Evolutionary conservation across 208 protist species (phyloP).

Genomic region (Wallacemonas collosoma): DNA sequence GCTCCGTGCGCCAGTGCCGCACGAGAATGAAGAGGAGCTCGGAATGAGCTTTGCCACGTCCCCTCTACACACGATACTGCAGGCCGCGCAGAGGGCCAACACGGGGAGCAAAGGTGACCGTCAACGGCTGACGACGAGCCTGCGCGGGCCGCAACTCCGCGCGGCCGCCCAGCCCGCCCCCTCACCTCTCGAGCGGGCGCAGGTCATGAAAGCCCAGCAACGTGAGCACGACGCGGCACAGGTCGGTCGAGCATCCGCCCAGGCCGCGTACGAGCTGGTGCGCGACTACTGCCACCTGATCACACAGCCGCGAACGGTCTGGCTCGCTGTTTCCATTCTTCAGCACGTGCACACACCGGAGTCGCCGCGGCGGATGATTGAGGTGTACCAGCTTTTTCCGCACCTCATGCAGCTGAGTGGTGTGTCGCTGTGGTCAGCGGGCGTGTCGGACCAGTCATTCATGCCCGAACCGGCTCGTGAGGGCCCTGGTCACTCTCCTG

Average conservation of each 20-base stretch:
- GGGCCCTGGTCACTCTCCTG: no score
- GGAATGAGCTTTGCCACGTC: not conserved
- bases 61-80: not conserved
- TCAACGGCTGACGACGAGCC: conserved; percentile 37
- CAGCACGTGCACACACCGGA: conserved; percentile 11
- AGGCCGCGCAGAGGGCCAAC: not conserved
- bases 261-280: conserved; percentile 37
- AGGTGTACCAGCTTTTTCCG: conserved; percentile 9
- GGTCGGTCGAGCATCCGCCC: conserved; percentile 20
- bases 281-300: conserved; percentile 45
- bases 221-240: not conserved
- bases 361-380: not conserved
- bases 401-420: not conserved
- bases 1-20: not conserved
- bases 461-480: no score
- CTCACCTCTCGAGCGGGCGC: not conserved
- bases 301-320: conserved; percentile 40
- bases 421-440: no score
- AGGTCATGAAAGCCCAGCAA: not conserved
- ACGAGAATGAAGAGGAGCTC: not conserved
- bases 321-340: conserved; percentile 44
- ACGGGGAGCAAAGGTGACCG: not conserved
- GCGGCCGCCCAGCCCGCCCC: conserved; percentile 26
- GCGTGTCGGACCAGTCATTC: no score
- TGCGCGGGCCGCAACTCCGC: conserved; percentile 42